Percentiles rank a stretch among this genome's conserved stretches.
Evolutionary conservation across 495 filamentous ascomycete genomes (phyloP).

Genomic region (Neurospora pannonica): DNA sequence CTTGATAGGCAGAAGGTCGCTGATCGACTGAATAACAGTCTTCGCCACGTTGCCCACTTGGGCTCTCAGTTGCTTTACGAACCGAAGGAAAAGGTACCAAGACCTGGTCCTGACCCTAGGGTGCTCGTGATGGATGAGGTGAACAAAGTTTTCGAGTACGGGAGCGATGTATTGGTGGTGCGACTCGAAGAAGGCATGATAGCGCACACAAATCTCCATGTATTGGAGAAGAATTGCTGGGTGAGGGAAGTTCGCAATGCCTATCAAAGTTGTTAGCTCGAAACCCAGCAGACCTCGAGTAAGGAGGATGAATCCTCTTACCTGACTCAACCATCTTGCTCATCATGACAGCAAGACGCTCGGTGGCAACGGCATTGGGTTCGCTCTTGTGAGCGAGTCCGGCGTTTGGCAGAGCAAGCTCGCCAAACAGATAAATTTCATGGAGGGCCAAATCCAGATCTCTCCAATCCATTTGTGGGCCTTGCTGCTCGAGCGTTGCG

Average conservation of each 20-base stretch:
- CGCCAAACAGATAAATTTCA: constrained; percentile 95
- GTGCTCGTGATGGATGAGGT: constrained; percentile 76
- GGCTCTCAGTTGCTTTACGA: constrained; percentile 77
- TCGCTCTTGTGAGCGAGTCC: constrained; percentile 75
- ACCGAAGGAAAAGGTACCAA: constrained; percentile 92
- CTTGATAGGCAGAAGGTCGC: constrained; percentile 79
- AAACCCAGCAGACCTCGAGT: not conserved
- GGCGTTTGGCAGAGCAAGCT: constrained; percentile 74
- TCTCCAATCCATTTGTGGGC: constrained; percentile 77
- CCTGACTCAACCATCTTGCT: constrained; percentile 85
- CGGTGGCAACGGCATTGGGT: constrained; percentile 63
- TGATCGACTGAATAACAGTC: constrained; percentile 80
- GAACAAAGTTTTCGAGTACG: constrained; percentile 87
- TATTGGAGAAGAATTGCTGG: constrained; percentile 90
- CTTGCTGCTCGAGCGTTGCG: constrained; percentile 57
- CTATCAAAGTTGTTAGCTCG: constrained; percentile 32
- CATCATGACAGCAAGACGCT: constrained; percentile 83
- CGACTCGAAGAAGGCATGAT: constrained; percentile 82
- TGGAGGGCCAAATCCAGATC: constrained; percentile 93
- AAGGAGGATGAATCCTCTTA: constrained; percentile 28
- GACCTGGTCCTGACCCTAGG: constrained; percentile 77
- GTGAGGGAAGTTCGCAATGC: constrained; percentile 75
- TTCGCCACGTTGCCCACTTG: constrained; percentile 83
- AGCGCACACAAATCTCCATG: constrained; percentile 96
- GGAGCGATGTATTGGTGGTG: constrained; percentile 68